Evolutionary conservation across 352 stramenopile species (phyloP), one percentile per base, ranked within the genome.

Genomic region (Globisporangium nagaii): DNA sequence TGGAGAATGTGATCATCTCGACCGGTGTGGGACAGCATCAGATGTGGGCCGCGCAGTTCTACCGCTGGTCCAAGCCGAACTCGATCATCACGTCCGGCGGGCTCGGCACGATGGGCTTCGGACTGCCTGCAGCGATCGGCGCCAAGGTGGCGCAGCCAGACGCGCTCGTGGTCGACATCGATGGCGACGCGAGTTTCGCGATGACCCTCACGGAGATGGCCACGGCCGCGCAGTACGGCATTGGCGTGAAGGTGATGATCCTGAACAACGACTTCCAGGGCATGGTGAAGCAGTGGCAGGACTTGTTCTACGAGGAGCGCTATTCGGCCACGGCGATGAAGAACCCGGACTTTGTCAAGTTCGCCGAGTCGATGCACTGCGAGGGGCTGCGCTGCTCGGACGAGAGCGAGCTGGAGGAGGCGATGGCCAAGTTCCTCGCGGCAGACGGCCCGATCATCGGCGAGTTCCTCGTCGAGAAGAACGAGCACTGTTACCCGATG

Each of bases 211-310:
- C 87, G 4, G 95, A 98, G 71, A 92, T 98, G 63, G 95, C 96
- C 35, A 98, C 95, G 3, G 88, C 96, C 25, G 91, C 88, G 13
- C 88, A 98, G 66, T 93, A 95, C 63, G 90, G 92, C 61, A 92
- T 98, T 31, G 84, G 84, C 25, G 86, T 98, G 20, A 98, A 98
- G 71, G 87, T 98, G 53, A 68, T 98, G 47, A 78, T 98, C 59
- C 72, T 98, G 27, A 97, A 98, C 68, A 98, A 98, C 68, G 83
- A 98, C 65, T 95, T 92, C 63, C 95, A 98, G 78, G 96, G 96
- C 66, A 98, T 98, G 95, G 95, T 98, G 50, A 97, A 98, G 79
- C 95, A 98, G 70, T 98, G 95, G 95, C 93, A 98, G 70, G 86
- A 96, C 56, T 77, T 98, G 56, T 98, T 98, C 66, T 97, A 98